These are phyloP conservation scores for Parmelia sp. DNA, from an alignment of 495 filamentous ascomycete genomes.

Conservation along the genomic window DNA sequence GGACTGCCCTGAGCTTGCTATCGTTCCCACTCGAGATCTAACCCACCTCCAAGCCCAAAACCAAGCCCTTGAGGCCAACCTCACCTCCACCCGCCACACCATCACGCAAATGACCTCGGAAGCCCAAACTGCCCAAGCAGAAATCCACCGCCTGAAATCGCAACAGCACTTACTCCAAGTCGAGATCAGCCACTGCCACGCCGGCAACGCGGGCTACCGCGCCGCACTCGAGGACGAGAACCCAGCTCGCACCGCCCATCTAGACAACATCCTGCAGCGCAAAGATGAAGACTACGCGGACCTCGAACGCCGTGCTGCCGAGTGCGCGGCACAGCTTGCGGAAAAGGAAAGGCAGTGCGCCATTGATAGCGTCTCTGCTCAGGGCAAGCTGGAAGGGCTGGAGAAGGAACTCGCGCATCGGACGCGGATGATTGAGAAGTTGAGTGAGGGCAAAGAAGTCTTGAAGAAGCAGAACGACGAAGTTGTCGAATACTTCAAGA, in stretches of 20 bases:
- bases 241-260: neutral
- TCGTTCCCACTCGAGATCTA: no score
- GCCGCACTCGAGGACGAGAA: neutral
- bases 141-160: neutral
- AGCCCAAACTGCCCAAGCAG: neutral
- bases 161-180: neutral
- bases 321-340: neutral
- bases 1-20: neutral
- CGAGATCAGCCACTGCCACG: neutral
- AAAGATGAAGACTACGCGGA: neutral
- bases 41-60: neutral
- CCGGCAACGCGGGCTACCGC: neutral
- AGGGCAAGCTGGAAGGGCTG: neutral
- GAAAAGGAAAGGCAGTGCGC: neutral
- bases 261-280: neutral
- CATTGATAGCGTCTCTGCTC: neutral
- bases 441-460: neutral
- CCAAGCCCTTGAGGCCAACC: neutral
- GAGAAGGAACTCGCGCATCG: neutral
- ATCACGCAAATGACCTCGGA: neutral
- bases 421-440: neutral
- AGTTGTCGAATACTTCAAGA: neutral
- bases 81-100: neutral
- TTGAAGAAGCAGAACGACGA: neutral
- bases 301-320: neutral